Percentiles rank a stretch among this genome's conserved stretches.
phyloP scores from a whole-genome alignment of 352 stramenopile species.

The Pythium oligandrum region DNA sequence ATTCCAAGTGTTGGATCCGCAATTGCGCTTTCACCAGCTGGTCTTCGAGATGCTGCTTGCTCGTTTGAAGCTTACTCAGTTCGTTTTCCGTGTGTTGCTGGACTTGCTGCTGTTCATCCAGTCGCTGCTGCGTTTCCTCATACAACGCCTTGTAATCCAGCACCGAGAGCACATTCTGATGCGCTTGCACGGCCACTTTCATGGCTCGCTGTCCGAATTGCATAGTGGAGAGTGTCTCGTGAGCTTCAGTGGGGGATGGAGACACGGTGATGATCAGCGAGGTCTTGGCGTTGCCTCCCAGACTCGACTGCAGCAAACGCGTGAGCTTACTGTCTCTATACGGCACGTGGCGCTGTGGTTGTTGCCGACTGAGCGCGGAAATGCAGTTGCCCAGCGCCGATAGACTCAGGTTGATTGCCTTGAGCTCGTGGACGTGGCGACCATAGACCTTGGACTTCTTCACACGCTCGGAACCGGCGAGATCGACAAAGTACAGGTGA shows the following conservation, averaged over 20 bases:
- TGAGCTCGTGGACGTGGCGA: slow-evolving; percentile 59
- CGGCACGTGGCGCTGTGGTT: slow-evolving; percentile 45
- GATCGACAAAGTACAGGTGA: slow-evolving; percentile 60
- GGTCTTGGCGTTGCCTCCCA: slow-evolving; percentile 73
- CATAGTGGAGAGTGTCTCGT: slow-evolving; percentile 60
- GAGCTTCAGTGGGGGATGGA: slow-evolving; percentile 32
- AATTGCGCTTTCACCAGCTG: slow-evolving; percentile 51
- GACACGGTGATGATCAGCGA: slow-evolving; percentile 61
- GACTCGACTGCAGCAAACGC: slow-evolving; percentile 55
- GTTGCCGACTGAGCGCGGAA: slow-evolving; percentile 52
- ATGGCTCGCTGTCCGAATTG: slow-evolving; percentile 76
- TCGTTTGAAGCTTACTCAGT: slow-evolving; percentile 6
- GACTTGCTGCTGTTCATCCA: slow-evolving; percentile 27
- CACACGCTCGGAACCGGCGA: slow-evolving; percentile 66
- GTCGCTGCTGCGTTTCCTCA: slow-evolving; percentile 42
- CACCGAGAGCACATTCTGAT: slow-evolving; percentile 55
- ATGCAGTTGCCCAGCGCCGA: slow-evolving; percentile 77
- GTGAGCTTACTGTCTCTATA: slow-evolving; percentile 77
- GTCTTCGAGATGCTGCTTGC: slow-evolving; percentile 19
- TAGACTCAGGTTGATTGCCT: slow-evolving; percentile 69
- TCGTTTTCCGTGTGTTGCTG: slow-evolving; percentile 11
- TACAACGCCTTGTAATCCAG: slow-evolving; percentile 68
- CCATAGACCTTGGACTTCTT: slow-evolving; percentile 59
- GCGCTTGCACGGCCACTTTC: slow-evolving; percentile 55
- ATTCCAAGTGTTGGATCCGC: slow-evolving; percentile 59